Evolutionary conservation across 2,329 filamentous ascomycete species (phyloP).

Genomic region (Ophiocordyceps camponoti-saundersi): DNA sequence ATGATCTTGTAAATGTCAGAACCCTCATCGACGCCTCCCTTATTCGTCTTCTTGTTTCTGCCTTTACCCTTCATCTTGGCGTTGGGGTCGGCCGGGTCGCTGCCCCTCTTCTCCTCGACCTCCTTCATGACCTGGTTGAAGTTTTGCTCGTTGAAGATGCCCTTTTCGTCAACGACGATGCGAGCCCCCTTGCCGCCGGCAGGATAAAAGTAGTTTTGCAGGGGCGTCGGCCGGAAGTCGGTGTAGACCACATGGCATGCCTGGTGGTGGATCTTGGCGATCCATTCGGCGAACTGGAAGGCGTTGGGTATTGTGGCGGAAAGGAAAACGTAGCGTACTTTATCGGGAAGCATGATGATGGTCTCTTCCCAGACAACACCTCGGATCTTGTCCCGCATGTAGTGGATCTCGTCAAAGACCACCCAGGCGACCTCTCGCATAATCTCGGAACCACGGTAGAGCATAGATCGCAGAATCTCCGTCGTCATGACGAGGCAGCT

Average conservation of each 20-base stretch:
- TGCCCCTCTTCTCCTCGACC: constrained; percentile 74
- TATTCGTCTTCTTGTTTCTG: constrained; percentile 83
- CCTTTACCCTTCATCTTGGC: constrained; percentile 74
- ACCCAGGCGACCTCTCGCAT: constrained; percentile 99
- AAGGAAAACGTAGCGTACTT: constrained; percentile 95
- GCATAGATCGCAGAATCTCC: constrained; percentile 95
- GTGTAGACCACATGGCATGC: constrained; percentile 98
- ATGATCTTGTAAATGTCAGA: constrained; percentile 95
- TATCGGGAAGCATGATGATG: constrained; percentile 92
- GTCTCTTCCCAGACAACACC: constrained; percentile 99
- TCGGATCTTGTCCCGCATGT: constrained; percentile 84
- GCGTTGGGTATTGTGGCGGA: constrained; percentile 97
- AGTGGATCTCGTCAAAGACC: constrained; percentile 96
- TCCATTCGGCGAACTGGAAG: constrained; percentile 99
- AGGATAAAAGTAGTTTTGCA: constrained; percentile 97
- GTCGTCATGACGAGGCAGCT: constrained; percentile 99
- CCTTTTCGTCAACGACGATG: constrained; percentile 91
- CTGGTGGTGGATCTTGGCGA: constrained; percentile 92
- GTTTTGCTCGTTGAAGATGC: constrained; percentile 88
- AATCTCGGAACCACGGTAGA: constrained; percentile 95
- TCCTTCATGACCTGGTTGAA: constrained; percentile 91
- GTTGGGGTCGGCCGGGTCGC: constrained; percentile 62
- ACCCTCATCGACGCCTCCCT: constrained; percentile 55
- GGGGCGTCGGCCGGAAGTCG: constrained; percentile 87
- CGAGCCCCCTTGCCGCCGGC: constrained; percentile 84